phyloP scores from a whole-genome alignment of 1,284 basidiomycete genomes.

The Malassezia cuniculi region DNA sequence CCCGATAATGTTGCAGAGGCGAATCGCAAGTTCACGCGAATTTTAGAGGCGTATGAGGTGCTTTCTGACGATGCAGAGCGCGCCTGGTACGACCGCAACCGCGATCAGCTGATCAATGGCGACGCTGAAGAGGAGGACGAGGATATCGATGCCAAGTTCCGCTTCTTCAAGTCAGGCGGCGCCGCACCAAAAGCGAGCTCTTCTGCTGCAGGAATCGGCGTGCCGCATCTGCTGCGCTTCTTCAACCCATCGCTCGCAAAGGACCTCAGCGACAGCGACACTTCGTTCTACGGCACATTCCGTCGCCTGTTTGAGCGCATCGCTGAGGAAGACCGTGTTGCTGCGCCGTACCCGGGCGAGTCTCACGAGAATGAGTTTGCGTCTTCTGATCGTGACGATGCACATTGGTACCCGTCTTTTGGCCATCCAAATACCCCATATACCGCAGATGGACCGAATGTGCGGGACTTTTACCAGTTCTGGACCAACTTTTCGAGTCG shows the following conservation, averaged over 20 bases:
- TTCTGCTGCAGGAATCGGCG: conserved; percentile 65
- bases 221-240: conserved; percentile 70
- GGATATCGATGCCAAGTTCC: conserved; percentile 48
- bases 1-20: conserved; percentile 61
- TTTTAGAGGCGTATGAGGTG: conserved; percentile 90
- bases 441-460: conserved; percentile 43
- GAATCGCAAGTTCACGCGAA: conserved; percentile 69
- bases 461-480: conserved; percentile 60
- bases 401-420: conserved; percentile 56
- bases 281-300: conserved; percentile 77
- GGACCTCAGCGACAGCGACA: conserved; percentile 50
- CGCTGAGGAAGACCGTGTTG: conserved; percentile 61
- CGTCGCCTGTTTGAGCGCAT: conserved; percentile 74
- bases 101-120: conserved; percentile 53
- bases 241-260: conserved; percentile 62
- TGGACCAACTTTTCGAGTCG: conserved; percentile 78
- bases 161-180: conserved; percentile 64
- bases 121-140: conserved; percentile 27
- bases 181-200: conserved; percentile 49
- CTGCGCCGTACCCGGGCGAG: conserved; percentile 47
- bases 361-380: conserved; percentile 33
- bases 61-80: conserved; percentile 53
- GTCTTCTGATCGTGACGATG: conserved; percentile 15
- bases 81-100: conserved; percentile 95
- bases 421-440: conserved; percentile 67